Base-by-base conservation (phyloP, 495 filamentous ascomycete genomes). In the Glarea lozoyensis region DNA sequence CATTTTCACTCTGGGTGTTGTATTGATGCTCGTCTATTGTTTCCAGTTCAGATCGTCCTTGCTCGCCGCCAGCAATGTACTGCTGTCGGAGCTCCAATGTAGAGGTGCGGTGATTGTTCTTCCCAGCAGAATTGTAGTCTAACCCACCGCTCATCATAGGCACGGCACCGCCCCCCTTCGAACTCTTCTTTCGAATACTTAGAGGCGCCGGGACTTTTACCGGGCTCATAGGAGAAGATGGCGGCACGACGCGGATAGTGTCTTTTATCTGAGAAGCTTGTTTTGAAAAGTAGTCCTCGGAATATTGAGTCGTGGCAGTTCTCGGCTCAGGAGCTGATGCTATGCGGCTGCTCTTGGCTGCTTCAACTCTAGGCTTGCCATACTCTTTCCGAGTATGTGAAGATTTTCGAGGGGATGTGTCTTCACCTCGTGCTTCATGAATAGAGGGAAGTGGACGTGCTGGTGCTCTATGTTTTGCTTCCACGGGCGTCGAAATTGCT, bases 401-500 rank as follows among this genome's bases (percentile, higher is more conserved):
- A 5, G 40, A 17, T 30, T 49, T 51, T 29, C 48, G 43, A 13
- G 34, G 49, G 4, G 35, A 46, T 24, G 39, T 41, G 6, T 64
- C 56, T 40, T 70, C 64, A 18, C 48, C 52, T 12, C 50, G 42
- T 32, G 32, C 54, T 55, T 81, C 76, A 13, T 64, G 65, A 30
- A 79, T 79, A 0, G 68, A 70, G 9, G 75, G 73, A 13, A 77
- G 48, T 12, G 61, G 59, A 2, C 58, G 54, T 18, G 50, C 41
- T n/a, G 72, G 62, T 16, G 60, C 56, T 1, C 53, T 48, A 2
- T 49, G 42, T 36, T 60, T 61, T 3, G 58, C 55, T 40, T 74
- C 72, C 2, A 60, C 51, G 9, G 77, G 80, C 17, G 82, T 78
- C 17, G 79, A 81, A 4, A 68, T 62, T 5, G 63, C 58, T 37